Evolutionary conservation across 2,329 filamentous ascomycete genomes (phyloP), one percentile per base, ranked within the genome.

Genomic region (Ophiobolus disseminans): DNA sequence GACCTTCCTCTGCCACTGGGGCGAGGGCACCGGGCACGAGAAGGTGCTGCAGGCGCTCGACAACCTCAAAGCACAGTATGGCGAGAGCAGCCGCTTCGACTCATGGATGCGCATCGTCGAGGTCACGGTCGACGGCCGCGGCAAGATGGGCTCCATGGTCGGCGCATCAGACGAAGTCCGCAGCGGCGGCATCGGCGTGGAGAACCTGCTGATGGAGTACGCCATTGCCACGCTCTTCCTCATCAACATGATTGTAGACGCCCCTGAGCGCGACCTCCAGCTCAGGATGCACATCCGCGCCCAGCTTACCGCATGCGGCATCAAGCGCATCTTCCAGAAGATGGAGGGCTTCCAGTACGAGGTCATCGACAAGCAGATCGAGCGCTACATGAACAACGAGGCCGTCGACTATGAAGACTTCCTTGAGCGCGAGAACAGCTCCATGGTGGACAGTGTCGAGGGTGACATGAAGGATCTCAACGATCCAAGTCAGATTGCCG

Each of bases 261-360:
- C 91, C 3, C 89, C 92, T 0, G 89, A 95, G 68, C 84, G 85
- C 63, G 94, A 99, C 68, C 78, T 99, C 58, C 90, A 96, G 75
- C 79, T 97, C 57, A 86, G 94, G 69, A 90, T 95, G 71, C 94
- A 97, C 75, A 92, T 97, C 67, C 85, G 94, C 56, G 93, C 94
- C 19, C 94, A 97, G 73, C 97, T 99, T 70, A 96, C 89, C 66
- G 91, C 89, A 72, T 96, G 91, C 74, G 94, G 94, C 48, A 91
- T 97, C 81, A 95, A 92, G 79, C 87, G 94, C 49, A 89, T 97
- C 63, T 78, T 97, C 75, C 88, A 82, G 60, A 99, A 97, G 82
- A 97, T 97, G 94, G 92, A 96, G 74, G 89, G 85, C 34, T 97
- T 99, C 78, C 92, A 97, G 74, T 99, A 97, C 77, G 94, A 99